phyloP scores from a whole-genome alignment of 177 flowering plant species.

The Telopea speciosissima region DNA sequence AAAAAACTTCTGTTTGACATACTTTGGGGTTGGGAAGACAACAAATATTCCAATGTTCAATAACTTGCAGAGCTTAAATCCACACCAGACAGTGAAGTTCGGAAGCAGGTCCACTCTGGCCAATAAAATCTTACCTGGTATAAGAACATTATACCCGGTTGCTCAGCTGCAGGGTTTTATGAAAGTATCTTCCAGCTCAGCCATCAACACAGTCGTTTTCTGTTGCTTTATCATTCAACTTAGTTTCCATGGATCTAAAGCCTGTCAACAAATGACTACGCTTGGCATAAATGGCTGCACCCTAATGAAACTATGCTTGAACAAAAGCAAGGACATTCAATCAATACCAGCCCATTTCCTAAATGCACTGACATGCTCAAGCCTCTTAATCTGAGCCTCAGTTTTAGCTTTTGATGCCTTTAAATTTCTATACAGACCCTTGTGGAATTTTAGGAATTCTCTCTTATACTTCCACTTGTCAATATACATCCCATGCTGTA shows the following conservation, averaged over 20 bases:
- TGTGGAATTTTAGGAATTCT: slow-evolving; percentile 69
- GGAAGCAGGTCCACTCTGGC: background rate
- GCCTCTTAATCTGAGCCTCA: slow-evolving; percentile 67
- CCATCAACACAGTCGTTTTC: background rate
- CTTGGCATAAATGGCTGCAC: background rate
- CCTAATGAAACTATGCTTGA: background rate
- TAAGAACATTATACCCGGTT: background rate
- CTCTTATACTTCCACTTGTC: slow-evolving; percentile 63
- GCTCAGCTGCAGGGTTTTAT: background rate
- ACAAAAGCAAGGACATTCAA: slow-evolving; percentile 14
- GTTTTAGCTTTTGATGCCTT: slow-evolving; percentile 47
- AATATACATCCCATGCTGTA: slow-evolving; percentile 33
- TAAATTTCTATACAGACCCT: slow-evolving; percentile 59
- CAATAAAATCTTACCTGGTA: background rate
- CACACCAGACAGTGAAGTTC: background rate
- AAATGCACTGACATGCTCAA: slow-evolving; percentile 59
- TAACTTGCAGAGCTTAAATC: background rate
- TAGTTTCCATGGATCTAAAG: background rate
- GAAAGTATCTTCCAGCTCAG: background rate
- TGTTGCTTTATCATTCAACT: background rate
- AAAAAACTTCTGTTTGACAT: background rate
- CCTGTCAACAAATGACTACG: background rate
- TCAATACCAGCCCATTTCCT: slow-evolving; percentile 55
- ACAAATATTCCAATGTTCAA: background rate
- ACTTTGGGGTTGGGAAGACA: background rate